A percentile compares a stretch with the other conserved stretches of the same genome.
Conservation (phyloP, 305 asterid species). For the Plantago rigida region DNA sequence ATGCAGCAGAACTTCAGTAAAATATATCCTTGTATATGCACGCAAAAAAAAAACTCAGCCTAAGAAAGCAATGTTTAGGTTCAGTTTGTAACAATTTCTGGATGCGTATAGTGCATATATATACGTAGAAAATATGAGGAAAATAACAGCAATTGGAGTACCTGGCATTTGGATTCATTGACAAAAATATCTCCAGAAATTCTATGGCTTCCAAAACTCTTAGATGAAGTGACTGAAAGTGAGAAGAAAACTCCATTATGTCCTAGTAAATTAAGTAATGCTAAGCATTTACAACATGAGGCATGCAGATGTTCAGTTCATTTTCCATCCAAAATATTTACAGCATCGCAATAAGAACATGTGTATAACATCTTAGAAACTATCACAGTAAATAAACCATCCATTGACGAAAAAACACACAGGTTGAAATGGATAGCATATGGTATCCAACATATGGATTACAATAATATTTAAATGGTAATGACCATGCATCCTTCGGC, state of each 20-base stretch:
- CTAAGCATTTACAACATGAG: background rate
- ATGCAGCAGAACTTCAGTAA: background rate
- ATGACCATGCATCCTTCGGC: background rate
- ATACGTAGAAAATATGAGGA: background rate
- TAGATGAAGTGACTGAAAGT: conserved; percentile 50
- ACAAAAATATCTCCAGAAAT: conserved; percentile 59
- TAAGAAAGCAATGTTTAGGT: background rate
- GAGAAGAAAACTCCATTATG: conserved; percentile 20
- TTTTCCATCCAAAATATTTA: conserved; percentile 5
- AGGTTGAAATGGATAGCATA: background rate
- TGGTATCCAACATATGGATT: background rate
- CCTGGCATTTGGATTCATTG: conserved; percentile 79
- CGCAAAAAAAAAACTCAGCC: background rate
- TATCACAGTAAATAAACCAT: background rate
- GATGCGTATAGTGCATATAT: too few species aligned
- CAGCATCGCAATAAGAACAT: background rate
- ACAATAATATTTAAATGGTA: background rate
- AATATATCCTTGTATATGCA: background rate
- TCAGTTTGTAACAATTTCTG: background rate
- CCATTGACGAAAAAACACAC: background rate
- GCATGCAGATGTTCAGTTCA: conserved; percentile 1
- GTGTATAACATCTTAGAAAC: background rate
- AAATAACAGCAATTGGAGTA: conserved; percentile 26
- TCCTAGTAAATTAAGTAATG: background rate
- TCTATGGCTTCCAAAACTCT: conserved; percentile 60